A percentile compares a stretch with the other conserved stretches of the same genome.
These are phyloP conservation scores for Mycena citricolor DNA, from an alignment of 1,284 basidiomycete genomes.

Conservation along the genomic window DNA sequence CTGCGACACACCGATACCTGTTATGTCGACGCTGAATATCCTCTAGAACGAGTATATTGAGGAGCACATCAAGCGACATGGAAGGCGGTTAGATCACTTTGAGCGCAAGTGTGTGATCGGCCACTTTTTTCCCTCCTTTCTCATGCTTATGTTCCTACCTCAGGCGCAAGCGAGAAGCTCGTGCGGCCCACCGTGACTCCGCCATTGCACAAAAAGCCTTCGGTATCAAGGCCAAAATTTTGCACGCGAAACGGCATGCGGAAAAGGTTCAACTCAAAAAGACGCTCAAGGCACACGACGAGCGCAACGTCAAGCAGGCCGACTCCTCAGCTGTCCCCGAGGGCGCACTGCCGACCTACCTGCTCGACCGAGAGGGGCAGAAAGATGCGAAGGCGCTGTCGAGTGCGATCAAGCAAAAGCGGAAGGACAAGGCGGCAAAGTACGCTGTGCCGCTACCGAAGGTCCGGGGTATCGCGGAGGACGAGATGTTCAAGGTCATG, in stretches of 20 bases:
- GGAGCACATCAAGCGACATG: constrained; percentile 86
- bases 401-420: constrained; percentile 97
- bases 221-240: constrained; percentile 96
- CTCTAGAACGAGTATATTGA: constrained; percentile 87
- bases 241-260: constrained; percentile 93
- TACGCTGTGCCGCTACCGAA: constrained; percentile 96
- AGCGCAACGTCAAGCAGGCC: constrained; percentile 95
- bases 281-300: constrained; percentile 98
- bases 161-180: constrained; percentile 93
- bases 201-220: constrained; percentile 91
- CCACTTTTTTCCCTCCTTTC: constrained; percentile 7
- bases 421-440: constrained; percentile 99
- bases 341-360: constrained; percentile 89
- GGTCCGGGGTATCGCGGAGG: constrained; percentile 97
- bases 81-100: constrained; percentile 81
- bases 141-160: constrained; percentile 9
- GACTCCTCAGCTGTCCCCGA: constrained; percentile 82
- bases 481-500: constrained; percentile 99
- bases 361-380: constrained; percentile 96
- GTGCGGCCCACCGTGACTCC: constrained; percentile 87
- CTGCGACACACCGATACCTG: not conserved
- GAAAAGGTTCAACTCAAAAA: constrained; percentile 99
- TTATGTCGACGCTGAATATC: not conserved
- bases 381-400: constrained; percentile 97
- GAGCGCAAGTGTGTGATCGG: constrained; percentile 68